Percentiles rank a stretch among this genome's conserved stretches.
Evolutionary conservation across 139 green algal genomes (phyloP).

Genomic region (Volvox reticuliferus): DNA sequence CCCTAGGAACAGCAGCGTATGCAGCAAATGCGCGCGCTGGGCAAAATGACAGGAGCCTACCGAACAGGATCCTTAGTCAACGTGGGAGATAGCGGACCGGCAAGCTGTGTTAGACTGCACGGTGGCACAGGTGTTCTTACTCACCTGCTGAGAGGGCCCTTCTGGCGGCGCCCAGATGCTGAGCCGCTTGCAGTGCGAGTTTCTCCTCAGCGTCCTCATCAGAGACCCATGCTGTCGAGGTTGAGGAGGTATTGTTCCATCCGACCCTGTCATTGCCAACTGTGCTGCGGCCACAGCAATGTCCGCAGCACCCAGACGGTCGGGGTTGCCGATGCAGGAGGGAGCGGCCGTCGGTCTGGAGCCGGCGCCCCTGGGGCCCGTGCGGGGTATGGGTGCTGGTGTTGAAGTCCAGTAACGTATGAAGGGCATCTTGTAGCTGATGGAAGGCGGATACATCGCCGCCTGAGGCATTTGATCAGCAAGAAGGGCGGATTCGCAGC

Average conservation of each 20-base stretch:
- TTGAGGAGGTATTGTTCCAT: too few relatives aligned
- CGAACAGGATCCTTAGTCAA: too few relatives aligned
- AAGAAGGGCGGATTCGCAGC: too few relatives aligned
- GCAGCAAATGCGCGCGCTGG: too few relatives aligned
- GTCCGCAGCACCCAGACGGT: neutral
- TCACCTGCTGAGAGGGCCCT: neutral
- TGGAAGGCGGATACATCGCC: neutral
- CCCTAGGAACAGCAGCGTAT: too few relatives aligned
- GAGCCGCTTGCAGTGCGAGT: neutral
- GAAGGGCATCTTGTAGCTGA: slow-evolving; percentile 10
- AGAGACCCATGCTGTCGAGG: neutral
- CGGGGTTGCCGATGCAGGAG: neutral
- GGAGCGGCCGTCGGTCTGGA: neutral
- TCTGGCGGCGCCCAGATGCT: neutral
- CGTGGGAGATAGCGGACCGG: too few relatives aligned
- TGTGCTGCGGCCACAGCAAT: neutral
- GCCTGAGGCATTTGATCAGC: neutral
- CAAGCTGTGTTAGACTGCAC: too few relatives aligned
- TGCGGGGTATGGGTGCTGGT: too few relatives aligned
- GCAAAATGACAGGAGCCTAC: too few relatives aligned
- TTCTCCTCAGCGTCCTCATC: neutral
- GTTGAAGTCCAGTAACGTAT: neutral
- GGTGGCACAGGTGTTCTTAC: neutral
- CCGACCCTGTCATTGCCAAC: too few relatives aligned
- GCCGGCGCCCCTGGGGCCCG: too few relatives aligned